These are phyloP conservation scores for Gossypium longicalyx DNA, from an alignment of 345 rosid genomes.

Conservation along the genomic window DNA sequence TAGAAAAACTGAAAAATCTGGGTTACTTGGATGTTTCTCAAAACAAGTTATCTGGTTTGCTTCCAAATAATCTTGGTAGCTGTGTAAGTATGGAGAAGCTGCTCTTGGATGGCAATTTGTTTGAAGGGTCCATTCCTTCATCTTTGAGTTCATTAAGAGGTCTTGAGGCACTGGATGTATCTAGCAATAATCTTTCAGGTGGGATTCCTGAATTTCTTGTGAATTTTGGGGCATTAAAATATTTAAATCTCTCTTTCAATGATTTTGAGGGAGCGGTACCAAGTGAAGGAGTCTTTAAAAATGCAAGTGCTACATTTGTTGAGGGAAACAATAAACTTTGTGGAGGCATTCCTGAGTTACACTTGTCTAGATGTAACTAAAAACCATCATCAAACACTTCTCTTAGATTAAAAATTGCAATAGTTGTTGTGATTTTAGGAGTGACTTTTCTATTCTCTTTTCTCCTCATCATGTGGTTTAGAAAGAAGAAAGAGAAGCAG, in stretches of 20 bases:
- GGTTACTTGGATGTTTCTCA: not conserved
- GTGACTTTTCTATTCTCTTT: not conserved
- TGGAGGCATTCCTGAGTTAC: slow-evolving; percentile 24
- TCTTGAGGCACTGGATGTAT: slow-evolving; percentile 28
- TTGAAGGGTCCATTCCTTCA: slow-evolving; percentile 29
- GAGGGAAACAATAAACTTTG: slow-evolving; percentile 34
- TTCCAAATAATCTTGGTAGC: slow-evolving; percentile 29
- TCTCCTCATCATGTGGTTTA: not conserved
- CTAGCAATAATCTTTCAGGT: slow-evolving; percentile 30
- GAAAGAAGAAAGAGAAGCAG: not conserved
- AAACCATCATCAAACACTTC: not conserved
- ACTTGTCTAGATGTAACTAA: slow-evolving; percentile 2
- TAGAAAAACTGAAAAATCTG: not conserved
- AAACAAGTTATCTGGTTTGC: not conserved
- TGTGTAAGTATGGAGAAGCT: slow-evolving; percentile 23
- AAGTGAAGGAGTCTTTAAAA: slow-evolving; percentile 26
- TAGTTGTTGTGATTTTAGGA: not conserved
- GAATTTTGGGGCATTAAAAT: not conserved
- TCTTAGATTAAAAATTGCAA: not conserved
- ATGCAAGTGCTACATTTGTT: slow-evolving; percentile 28
- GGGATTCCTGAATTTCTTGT: slow-evolving; percentile 20
- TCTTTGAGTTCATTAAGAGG: slow-evolving; percentile 27
- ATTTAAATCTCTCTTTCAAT: slow-evolving; percentile 34
- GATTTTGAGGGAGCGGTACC: slow-evolving; percentile 40
- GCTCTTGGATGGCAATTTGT: slow-evolving; percentile 19